These are phyloP conservation scores for Mortierella hygrophila DNA, from an alignment of 192 early-diverging fungal genomes.

Conservation along the genomic window DNA sequence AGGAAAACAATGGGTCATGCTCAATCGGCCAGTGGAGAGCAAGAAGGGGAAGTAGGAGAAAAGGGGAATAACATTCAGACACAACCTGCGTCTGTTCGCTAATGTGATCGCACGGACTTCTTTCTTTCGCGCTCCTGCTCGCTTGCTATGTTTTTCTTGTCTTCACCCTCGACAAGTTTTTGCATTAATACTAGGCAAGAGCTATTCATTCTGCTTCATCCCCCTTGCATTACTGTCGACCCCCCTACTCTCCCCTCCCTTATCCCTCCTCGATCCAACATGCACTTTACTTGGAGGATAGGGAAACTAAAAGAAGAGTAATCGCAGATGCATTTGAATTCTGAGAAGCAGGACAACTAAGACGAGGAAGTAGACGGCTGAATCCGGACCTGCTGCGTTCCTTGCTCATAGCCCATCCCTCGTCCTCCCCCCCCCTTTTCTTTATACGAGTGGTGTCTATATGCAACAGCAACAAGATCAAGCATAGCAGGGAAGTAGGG, in stretches of 20 bases:
- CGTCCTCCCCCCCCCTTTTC: not conserved
- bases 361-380: too few relatives aligned
- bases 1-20: not conserved
- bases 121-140: not conserved
- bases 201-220: constrained; percentile 1
- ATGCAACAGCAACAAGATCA: constrained; percentile 5
- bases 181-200: not conserved
- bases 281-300: not conserved
- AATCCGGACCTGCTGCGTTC: not conserved
- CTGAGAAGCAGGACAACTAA: too few relatives aligned
- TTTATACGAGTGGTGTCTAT: not conserved
- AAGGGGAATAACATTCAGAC: not conserved
- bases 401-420: not conserved
- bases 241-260: not conserved
- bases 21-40: not conserved
- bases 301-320: not conserved
- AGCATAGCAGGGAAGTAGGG: not conserved
- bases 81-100: not conserved
- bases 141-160: not conserved
- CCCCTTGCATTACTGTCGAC: constrained; percentile 25
- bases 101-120: not conserved
- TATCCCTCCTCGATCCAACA: not conserved
- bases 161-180: not conserved
- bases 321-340: not conserved
- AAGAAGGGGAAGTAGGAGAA: not conserved